A percentile compares a stretch with the other conserved stretches of the same genome.
phyloP scores from a whole-genome alignment of 2,329 filamentous ascomycete species.

The Aspergillus sp. region DNA sequence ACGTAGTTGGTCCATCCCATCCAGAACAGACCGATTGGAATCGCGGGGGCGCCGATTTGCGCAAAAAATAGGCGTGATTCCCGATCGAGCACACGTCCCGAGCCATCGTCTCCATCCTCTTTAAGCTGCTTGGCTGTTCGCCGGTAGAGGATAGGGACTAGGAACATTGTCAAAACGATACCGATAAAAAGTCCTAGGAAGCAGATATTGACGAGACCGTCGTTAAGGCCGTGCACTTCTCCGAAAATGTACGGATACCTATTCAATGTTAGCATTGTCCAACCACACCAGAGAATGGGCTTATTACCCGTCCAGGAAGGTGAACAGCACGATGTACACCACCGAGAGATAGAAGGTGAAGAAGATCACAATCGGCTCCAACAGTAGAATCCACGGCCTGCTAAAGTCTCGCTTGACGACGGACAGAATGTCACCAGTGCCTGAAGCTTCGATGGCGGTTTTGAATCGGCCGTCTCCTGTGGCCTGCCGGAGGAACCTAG shows the following conservation, averaged over 20 bases:
- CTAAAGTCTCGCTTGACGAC: background rate
- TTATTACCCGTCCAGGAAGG: constrained; percentile 37
- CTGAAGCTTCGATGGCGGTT: constrained; percentile 32
- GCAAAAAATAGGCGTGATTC: constrained; percentile 54
- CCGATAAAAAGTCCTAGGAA: constrained; percentile 49
- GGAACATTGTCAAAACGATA: constrained; percentile 32
- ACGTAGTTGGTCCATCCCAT: constrained; percentile 53
- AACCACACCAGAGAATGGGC: too few species aligned
- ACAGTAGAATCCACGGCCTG: constrained; percentile 8
- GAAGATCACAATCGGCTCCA: constrained; percentile 28
- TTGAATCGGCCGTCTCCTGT: constrained; percentile 42
- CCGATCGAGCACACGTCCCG: constrained; percentile 33
- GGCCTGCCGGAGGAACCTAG: constrained; percentile 35
- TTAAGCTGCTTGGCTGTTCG: constrained; percentile 38
- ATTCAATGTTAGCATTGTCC: background rate
- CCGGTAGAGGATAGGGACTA: constrained; percentile 49
- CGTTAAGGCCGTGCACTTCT: constrained; percentile 48
- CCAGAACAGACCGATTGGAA: constrained; percentile 58
- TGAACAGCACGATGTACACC: constrained; percentile 33
- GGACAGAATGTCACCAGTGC: constrained; percentile 27
- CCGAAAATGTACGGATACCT: constrained; percentile 51
- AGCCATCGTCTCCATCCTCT: constrained; percentile 28
- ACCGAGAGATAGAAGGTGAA: constrained; percentile 22
- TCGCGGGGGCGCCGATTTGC: constrained; percentile 50
- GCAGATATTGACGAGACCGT: constrained; percentile 47